Percentiles rank a stretch among this genome's conserved stretches.
These are phyloP conservation scores for Polyporus tsugae DNA, from an alignment of 1,284 basidiomycete genomes.

Conservation along the genomic window DNA sequence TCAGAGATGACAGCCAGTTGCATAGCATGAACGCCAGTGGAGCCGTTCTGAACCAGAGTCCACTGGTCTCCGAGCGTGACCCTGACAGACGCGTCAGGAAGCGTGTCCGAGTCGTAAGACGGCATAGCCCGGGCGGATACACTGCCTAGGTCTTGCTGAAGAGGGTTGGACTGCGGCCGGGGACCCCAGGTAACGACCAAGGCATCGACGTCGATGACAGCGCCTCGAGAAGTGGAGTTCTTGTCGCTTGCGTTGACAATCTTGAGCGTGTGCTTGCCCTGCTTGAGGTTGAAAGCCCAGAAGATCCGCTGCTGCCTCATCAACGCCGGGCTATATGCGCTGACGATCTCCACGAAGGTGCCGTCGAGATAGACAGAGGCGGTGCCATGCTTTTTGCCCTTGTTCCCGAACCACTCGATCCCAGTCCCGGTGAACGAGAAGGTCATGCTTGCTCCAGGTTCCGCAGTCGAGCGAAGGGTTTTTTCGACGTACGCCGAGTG, in stretches of 20 bases:
- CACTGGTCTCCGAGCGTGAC: conserved; percentile 44
- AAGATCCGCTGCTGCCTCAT: conserved; percentile 70
- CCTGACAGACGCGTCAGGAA: conserved; percentile 37
- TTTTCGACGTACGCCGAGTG: conserved; percentile 58
- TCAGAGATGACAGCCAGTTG: conserved; percentile 76
- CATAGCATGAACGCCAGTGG: conserved; percentile 86
- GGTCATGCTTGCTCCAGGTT: conserved; percentile 57
- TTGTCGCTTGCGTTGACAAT: conserved; percentile 63
- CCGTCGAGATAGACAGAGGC: conserved; percentile 69
- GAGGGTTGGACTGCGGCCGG: conserved; percentile 5
- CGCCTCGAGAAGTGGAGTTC: conserved; percentile 45
- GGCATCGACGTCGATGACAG: conserved; percentile 66
- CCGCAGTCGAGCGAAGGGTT: conserved; percentile 58
- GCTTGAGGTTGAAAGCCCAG: conserved; percentile 62
- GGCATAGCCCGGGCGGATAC: conserved; percentile 25
- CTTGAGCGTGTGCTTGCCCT: conserved; percentile 66
- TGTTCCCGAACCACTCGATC: conserved; percentile 79
- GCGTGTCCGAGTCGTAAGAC: conserved; percentile 30
- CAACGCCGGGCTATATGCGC: conserved; percentile 52
- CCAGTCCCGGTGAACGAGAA: conserved; percentile 75
- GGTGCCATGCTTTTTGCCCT: conserved; percentile 60
- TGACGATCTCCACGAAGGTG: conserved; percentile 50
- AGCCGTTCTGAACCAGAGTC: conserved; percentile 64
- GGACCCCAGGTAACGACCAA: conserved; percentile 62
- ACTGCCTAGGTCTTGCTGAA: conserved; percentile 25